Conservation (phyloP, 495 filamentous ascomycete species). For the Penicillium arizonense region DNA sequence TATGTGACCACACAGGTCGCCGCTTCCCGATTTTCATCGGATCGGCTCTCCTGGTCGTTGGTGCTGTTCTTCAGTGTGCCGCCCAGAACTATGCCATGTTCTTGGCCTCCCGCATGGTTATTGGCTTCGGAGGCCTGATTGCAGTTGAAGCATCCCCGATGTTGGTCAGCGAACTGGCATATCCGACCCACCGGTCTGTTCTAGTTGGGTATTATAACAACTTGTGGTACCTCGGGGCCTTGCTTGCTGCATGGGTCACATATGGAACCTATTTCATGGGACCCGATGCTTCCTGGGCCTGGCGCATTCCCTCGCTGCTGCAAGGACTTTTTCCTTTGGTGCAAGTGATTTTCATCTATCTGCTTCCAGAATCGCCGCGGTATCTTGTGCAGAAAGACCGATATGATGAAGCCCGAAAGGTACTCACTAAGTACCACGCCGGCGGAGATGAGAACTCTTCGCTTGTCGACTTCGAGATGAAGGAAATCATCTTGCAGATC, state of each 20-base stretch:
- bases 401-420: conserved; percentile 47
- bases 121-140: conserved; percentile 26
- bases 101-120: conserved; percentile 19
- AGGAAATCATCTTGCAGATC: conserved; percentile 55
- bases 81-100: conserved; percentile 25
- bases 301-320: conserved; percentile 41
- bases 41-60: conserved; percentile 19
- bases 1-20: conserved; percentile 21
- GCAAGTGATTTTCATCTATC: conserved; percentile 37
- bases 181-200: conserved; percentile 27
- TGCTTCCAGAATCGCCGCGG: conserved; percentile 43
- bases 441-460: conserved; percentile 46
- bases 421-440: conserved; percentile 55
- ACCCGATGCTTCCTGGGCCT: conserved; percentile 37
- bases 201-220: conserved; percentile 16
- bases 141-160: conserved; percentile 22
- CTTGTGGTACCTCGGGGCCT: conserved; percentile 17
- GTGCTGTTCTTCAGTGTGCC: conserved; percentile 19
- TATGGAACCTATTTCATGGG: conserved; percentile 13
- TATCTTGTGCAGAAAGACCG: conserved; percentile 48
- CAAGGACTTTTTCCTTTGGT: conserved; percentile 33
- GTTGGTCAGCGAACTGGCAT: conserved; percentile 30
- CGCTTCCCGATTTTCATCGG: conserved; percentile 19
- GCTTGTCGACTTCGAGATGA: conserved; percentile 56
- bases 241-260: conserved; percentile 18